Base-by-base conservation (phyloP, 148 eudicot genomes). In the Heliamphora exappendiculata region DNA sequence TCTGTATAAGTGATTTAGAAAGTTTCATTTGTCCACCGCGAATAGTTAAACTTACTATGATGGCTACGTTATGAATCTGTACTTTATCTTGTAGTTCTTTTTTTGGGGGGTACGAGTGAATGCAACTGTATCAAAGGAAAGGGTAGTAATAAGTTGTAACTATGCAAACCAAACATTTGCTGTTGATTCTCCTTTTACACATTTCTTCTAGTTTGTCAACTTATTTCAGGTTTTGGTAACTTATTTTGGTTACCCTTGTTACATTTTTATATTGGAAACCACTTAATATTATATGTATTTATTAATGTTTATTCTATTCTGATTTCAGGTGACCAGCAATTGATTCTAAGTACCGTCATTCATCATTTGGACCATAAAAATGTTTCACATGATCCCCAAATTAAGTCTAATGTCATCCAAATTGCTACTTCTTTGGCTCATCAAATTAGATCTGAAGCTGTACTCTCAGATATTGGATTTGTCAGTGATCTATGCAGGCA, bases 361-460 rank as follows among this genome's bases (percentile, higher is more conserved):
- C 97, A 89, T 33, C 99, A 95, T 86, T 77, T 93, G 89, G 97
- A 95, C 87, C 99, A 95, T 85, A 93, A 95, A 87, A 91, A 86
- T 82, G 90, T 91, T 50, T 84, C 86, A 17, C 90, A 91, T 77
- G 97, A 92, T 82, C 89, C 98, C 20, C 72, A 84, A 47, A 75
- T 86, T 29, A 95, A 92, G 82, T 89, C 91, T 69, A 80, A 87
- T 68, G 83, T 92, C 34, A 86, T 95, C 67, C 97, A 86, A 80
- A 89, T 87, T 67, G 94, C 99, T 70, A 83, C 89, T 67, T 77
- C 79, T 87, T 81, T 95, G 86, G 91, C 97, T 53, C 85, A 87
- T 12, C 97, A 91, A 83, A 88, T 95, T 68, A 92, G 99, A 75
- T 82, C 87, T 12, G 86, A 81, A 64, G 78, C 80, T 58, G 82